Evolutionary conservation across 1,284 basidiomycete genomes (phyloP), one percentile per base, ranked within the genome.

Genomic region (Boletus albobrunnescens): DNA sequence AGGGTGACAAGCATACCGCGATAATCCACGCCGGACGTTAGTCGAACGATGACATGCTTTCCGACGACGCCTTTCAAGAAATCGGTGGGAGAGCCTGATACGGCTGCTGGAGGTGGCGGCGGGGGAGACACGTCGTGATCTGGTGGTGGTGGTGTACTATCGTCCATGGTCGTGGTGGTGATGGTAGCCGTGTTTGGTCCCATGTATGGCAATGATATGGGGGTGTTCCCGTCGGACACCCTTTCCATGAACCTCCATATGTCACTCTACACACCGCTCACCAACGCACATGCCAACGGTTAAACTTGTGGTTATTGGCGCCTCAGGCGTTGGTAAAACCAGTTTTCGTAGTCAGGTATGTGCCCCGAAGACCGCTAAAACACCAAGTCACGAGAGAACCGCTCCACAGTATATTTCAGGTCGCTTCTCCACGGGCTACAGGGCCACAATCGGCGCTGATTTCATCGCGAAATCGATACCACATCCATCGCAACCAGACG

Each of bases 11-110:
- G 68, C 82, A 46, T 54, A 92, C 95, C 95, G 56, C 84, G 81
- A 71, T 99, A 99, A 69, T 98, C 94, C 12, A 99, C 88, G 1
- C 96, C 96, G 33, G 89, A 93, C n/a, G 90, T 93, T 48, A 99
- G 76, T 47, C 94, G 79, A 35, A 98, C 96, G 53, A 94, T 88
- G 48, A 98, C 95, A 44, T 80, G 81, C 69, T 97, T 96, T 24
- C 95, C 95, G 22, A 98, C 95, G 23, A 98, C 94, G 42, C 86
- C 89, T 69, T 94, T 94, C 51, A 95, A 67, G 56, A 94, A 95
- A 58, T 93, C 90, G 0, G 90, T 91, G 0, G 91, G 92, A 1
- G 91, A 92, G 8, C 91, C 91, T 8, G 75, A 69, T 2, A 60
- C 44, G 0, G 75, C 67, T 19, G 74, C 65, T 0, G 71, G 71